These are phyloP conservation scores for Stereum hirsutum DNA, from an alignment of 1,284 basidiomycete genomes.

Conservation along the genomic window DNA sequence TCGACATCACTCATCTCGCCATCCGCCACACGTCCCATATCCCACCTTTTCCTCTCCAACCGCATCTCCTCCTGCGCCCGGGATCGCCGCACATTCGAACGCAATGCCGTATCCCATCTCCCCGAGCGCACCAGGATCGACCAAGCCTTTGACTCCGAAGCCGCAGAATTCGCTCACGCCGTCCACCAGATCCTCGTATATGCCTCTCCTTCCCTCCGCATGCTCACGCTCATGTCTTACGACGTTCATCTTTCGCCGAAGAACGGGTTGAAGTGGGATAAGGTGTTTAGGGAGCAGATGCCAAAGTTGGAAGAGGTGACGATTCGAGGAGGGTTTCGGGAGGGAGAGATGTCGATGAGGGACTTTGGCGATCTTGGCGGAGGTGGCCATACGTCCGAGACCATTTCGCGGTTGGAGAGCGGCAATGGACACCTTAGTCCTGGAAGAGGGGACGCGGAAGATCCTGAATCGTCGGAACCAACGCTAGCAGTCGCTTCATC, in stretches of 20 bases:
- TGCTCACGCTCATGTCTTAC: conserved; percentile 17
- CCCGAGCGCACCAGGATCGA: conserved; percentile 9
- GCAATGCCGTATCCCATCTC: conserved; percentile 5
- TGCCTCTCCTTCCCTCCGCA: conserved; percentile 17
- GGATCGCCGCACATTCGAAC: conserved; percentile 7
- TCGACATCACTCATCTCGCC: not conserved
- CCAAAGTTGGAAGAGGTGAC: conserved; percentile 18
- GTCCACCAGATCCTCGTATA: conserved; percentile 15
- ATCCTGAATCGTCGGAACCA: too few species aligned
- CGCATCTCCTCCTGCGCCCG: conserved; percentile 4
- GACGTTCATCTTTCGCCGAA: conserved; percentile 13
- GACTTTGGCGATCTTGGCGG: conserved; percentile 3
- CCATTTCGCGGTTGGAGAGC: conserved; percentile 5
- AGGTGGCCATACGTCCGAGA: not conserved
- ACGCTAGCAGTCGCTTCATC: not conserved
- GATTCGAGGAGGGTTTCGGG: conserved; percentile 18
- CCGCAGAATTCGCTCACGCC: conserved; percentile 8
- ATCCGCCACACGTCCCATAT: conserved; percentile 10
- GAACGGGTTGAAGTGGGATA: conserved; percentile 12
- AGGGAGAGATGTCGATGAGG: conserved; percentile 12
- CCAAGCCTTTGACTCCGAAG: conserved; percentile 10
- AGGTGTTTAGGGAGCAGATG: conserved; percentile 12
- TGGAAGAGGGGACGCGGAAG: too few species aligned
- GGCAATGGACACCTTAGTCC: too few species aligned
- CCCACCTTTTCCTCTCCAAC: conserved; percentile 18